Evolutionary conservation across 345 rosid genomes (phyloP), one percentile per base, ranked within the genome.

Genomic region (Lepidium didymum): DNA sequence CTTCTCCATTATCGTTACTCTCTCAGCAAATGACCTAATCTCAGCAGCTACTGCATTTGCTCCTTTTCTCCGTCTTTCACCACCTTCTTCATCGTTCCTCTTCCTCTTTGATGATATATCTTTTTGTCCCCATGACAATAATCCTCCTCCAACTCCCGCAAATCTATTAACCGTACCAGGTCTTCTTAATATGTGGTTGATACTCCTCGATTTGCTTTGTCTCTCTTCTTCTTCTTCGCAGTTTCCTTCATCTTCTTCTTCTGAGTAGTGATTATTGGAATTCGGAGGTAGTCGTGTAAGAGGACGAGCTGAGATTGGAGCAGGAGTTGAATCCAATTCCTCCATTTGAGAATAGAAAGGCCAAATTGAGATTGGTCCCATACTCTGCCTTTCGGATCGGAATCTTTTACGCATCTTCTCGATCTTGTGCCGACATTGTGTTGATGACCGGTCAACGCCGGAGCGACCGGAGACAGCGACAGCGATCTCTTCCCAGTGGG

Each of bases 391-490:
- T 77, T 86, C 91, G 1, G 86, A 53, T 68, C 88, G 81, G 82
- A 80, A 81, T 43, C 88, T 83, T 40, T 83, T 78, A 31, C 93
- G 89, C 72, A 91, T 81, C 83, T 88, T 91, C 84, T 91, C 93
- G 81, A 91, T 91, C 87, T 89, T 84, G 81, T 85, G 96, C 46
- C 90, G 82, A 77, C 91, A 90, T 81, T 88, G 93, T 45, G 81
- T 67, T 42, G 88, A 47, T 56, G 96, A 67, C 63, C 86, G 81
- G 45, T 81, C 82, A 72, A 77, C 80, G 78, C 86, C 84, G 76
- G 92, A 85, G 59, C 87, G 88, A 53, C 74, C 75, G 18, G 90
- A 85, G 68, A 86, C 87, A 43, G 81, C 61, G 14, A 43, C 83
- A 63, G 91, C 86, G 21, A 90, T 82, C 49, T 86, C 93, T 49